Base-by-base conservation (phyloP, 495 filamentous ascomycete genomes). In the Trichoderma reesei region DNA sequence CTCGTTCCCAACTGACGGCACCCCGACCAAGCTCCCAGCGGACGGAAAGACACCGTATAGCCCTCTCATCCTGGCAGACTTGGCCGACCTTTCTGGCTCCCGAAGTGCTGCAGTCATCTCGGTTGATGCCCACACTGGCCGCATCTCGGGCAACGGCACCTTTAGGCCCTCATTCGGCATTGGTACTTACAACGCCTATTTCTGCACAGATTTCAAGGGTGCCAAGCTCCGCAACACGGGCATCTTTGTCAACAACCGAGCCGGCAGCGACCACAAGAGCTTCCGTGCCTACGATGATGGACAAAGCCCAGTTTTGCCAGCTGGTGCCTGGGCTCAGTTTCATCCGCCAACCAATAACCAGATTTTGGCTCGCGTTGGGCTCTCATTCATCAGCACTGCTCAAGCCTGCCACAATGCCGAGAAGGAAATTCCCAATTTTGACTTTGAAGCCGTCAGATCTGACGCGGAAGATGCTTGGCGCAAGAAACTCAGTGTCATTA, bases 181-280 rank as follows among this genome's bases (percentile, higher is more conserved):
- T 54, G 86, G 86, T 2, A 79, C 68, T 20, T 90, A 87, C 67
- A 69, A 78, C 34, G 71, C 73, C 69, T 69, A 88, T 66, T 86
- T 86, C 67, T 90, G 87, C 69, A 82, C 81, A 11, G 87, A 90
- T 67, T 88, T 88, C 71, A 76, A 76, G n/a, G 86, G 86, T 8
- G 85, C 81, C 6, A 64, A 72, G 0, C 66, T 88, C 51, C 79
- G 79, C 7, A 84, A 88, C 51, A 84, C 79, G 2, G 87, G 87
- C 0, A 76, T 84, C 33, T 89, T 82, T 74, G 75, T 78, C 13
- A 83, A 83, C 48, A 82, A 81, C 62, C 74, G 80, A 1, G 82
- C 80, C 9, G 78, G 78, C 6, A 74, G 68, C 9, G 33, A 41
- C 33, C 76, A 75, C 14, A 77, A 78, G 16, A 82, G 82, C 60